Base-by-base conservation (phyloP, 2,329 filamentous ascomycete genomes). In the Verticillium zaregamsianum region DNA sequence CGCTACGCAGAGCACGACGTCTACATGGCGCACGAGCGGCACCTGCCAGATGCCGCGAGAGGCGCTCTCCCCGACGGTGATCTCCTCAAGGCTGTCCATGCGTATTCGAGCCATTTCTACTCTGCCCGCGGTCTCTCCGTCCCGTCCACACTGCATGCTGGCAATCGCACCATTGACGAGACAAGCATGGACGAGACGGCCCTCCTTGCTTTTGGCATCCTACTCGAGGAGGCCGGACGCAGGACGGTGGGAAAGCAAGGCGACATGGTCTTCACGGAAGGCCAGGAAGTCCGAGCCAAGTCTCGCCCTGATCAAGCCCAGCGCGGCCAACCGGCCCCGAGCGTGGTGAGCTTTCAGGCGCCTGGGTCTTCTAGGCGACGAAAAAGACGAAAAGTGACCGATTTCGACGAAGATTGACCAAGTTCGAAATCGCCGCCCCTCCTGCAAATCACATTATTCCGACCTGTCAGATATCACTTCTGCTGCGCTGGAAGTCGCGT, bases 151-250 rank as follows among this genome's bases (percentile, higher is more conserved):
- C 64, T 63, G 56, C 59, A 65, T 32, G 63, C 67, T n/a, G 67
- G 64, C 35, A 61, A 65, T 8, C 66, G 70, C 33, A 8, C 56
- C 23, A 68, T 82, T 40, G 80, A 85, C 63, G 81, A 85, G 70
- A 73, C 81, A 65, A 90, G 86, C 72, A 86, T 94, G 84, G 90
- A 94, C 70, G 91, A 92, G 76, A 92, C 90, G 15, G 90, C 90
- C 4, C 79, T 94, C 62, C 76, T 94, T 60, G 90, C 90, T 1
- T 80, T 94, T 68, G 90, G 90, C 1, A 86, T 94, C 57, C 73
- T 94, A 61, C 76, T 93, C 52, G 90, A 94, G 74, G 91, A 94
- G 73, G 83, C 85, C 3, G 81, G 84, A 17, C 79, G 81, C 49
- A 84, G 87, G 56, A 72, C 80, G 6, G 75, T 93, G 23, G 90